Evolutionary conservation across 176 grass and related monocot genomes (phyloP).

Genomic region (Zoysia pacifica): DNA sequence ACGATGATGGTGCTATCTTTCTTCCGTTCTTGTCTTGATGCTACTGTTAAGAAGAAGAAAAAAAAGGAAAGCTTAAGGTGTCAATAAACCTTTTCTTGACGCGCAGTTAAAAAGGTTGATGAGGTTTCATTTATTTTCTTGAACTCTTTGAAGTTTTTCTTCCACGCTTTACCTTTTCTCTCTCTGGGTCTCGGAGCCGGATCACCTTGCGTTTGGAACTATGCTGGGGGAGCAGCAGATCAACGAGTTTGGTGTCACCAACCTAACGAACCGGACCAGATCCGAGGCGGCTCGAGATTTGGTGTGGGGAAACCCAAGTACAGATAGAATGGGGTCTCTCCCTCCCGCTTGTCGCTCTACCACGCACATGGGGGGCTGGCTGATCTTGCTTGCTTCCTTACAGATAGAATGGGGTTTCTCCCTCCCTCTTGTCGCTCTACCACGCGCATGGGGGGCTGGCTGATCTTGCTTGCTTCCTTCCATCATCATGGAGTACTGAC

Average conservation of each 20-base stretch:
- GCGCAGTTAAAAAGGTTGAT: not conserved
- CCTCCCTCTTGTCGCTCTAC: not conserved
- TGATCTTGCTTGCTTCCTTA: not conserved
- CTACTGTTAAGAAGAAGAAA: not conserved
- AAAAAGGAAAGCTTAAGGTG: slow-evolving; percentile 15
- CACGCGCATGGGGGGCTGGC: not conserved
- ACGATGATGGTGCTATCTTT: not conserved
- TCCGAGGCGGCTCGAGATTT: slow-evolving; percentile 39
- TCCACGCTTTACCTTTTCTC: not conserved
- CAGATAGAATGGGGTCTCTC: slow-evolving; percentile 40
- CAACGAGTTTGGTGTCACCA: slow-evolving; percentile 49
- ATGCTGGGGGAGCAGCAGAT: not conserved
- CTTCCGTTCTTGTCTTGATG: not conserved
- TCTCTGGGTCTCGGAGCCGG: not conserved
- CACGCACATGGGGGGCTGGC: not conserved
- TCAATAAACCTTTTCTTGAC: slow-evolving; percentile 34
- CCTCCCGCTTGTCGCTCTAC: not conserved
- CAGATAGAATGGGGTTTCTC: slow-evolving; percentile 39
- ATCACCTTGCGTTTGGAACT: slow-evolving; percentile 27
- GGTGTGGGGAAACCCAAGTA: slow-evolving; percentile 44
- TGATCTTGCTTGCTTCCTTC: too few species aligned
- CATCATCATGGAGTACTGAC: too few species aligned
- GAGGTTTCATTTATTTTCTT: not conserved
- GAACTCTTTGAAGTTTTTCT: not conserved
- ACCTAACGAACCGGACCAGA: slow-evolving; percentile 18